Evolutionary conservation across 768 basidiomycete species (phyloP), one percentile per base, ranked within the genome.

Genomic region (Naganishia antarctica): DNA sequence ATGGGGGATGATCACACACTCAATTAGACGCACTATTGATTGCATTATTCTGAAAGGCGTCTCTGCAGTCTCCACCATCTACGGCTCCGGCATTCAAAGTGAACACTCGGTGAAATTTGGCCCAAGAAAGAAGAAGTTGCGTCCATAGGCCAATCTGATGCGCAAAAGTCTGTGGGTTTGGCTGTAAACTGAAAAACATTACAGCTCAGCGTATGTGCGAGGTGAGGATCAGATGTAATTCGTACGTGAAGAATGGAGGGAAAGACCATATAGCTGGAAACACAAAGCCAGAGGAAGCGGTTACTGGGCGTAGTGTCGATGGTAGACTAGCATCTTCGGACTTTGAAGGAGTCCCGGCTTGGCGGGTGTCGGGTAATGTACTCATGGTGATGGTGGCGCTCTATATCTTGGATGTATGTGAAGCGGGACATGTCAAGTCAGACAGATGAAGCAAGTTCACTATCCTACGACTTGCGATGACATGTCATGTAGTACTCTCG

Each of bases 211-310:
- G n/a, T n/a, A n/a, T n/a, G n/a, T n/a, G n/a, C n/a, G n/a, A n/a
- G n/a, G 31, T 29, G 26, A 32, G 16, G n/a, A 25, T 1, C 26
- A 25, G 32, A 34, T n/a, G 57, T 21, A 23, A 16, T 31, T 23
- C 43, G 34, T 57, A 78, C 77, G 80, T 80, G 71, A 79, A 80
- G 74, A 80, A 80, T 3, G 80, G 79, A 1, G 79, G 80, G 65
- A 79, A 80, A 5, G 72, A 73, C 73, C 71, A 79, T 50, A 80
- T 74, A 3, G 78, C 70, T 1, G 80, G 80, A 60, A 67, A 79
- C 31, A 64, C 65, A 69, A 76, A 80, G 16, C 74, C 75, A 11
- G 69, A 64, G 0, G 71, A 12, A 25, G 64, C 37, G 16, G 51
- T 71, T 4, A 66, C 43, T 1, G 71, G 60, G 47, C 62, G 51